These are phyloP conservation scores for Flaveria brownii DNA, from an alignment of 129 eudicot species.

Conservation along the genomic window DNA sequence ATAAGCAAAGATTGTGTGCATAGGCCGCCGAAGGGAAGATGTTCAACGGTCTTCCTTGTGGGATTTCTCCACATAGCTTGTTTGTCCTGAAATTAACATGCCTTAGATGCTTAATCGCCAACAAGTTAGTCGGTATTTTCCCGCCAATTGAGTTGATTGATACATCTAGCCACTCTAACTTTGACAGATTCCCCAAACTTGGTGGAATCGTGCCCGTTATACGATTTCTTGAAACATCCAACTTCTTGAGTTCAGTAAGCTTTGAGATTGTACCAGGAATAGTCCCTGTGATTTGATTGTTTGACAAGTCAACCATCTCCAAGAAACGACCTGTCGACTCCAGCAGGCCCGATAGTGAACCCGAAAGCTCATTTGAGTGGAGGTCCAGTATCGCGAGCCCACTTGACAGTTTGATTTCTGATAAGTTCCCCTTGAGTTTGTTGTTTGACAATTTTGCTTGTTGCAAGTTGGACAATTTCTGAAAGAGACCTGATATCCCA, in stretches of 20 bases:
- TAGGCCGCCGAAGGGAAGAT: constrained; percentile 73
- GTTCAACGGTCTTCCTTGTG: constrained; percentile 89
- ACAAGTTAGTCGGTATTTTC: constrained; percentile 66
- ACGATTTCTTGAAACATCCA: constrained; percentile 70
- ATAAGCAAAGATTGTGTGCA: constrained; percentile 88
- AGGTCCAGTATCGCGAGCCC: constrained; percentile 67
- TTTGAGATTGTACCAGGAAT: constrained; percentile 71
- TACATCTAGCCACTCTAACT: constrained; percentile 78
- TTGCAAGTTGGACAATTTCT: constrained; percentile 64
- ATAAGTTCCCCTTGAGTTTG: constrained; percentile 55
- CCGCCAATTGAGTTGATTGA: constrained; percentile 69
- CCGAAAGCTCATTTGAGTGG: constrained; percentile 59
- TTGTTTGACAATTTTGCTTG: constrained; percentile 60
- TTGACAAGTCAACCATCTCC: constrained; percentile 62
- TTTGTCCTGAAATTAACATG: constrained; percentile 87
- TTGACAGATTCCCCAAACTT: constrained; percentile 63
- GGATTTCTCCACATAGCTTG: constrained; percentile 78
- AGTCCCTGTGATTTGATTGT: constrained; percentile 67
- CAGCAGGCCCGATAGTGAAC: constrained; percentile 52
- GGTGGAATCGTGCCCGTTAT: constrained; percentile 80
- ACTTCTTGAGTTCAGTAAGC: constrained; percentile 50
- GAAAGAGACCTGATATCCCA: constrained; percentile 56
- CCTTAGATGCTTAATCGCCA: constrained; percentile 46
- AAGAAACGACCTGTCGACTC: constrained; percentile 52
- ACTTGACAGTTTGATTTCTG: constrained; percentile 54